A percentile compares a stretch with the other conserved stretches of the same genome.
phyloP scores from a whole-genome alignment of 129 eudicot genomes.

The Heracleum sosnowskyi region DNA sequence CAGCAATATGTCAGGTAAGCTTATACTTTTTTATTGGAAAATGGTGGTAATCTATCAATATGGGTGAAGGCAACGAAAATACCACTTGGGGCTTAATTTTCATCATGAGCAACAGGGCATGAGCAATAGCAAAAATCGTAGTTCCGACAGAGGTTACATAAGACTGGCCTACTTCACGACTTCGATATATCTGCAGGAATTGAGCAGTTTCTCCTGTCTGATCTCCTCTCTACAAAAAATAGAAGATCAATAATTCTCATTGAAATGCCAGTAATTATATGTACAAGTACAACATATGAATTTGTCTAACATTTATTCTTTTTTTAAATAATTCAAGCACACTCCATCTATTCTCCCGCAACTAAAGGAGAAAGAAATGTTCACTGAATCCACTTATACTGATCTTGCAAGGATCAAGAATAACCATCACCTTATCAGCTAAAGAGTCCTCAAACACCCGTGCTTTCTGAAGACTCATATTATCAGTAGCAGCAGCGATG shows the following conservation, averaged over 20 bases:
- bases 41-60: neutral
- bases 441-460: conserved; percentile 57
- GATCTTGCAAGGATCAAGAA: neutral
- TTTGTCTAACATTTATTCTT: neutral
- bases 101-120: conserved; percentile 73
- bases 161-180: conserved; percentile 90
- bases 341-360: neutral
- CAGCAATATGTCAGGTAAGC: conserved; percentile 1
- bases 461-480: conserved; percentile 96
- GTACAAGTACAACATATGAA: neutral
- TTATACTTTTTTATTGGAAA: neutral
- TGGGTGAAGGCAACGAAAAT: conserved; percentile 2
- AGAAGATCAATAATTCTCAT: neutral
- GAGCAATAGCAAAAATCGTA: conserved; percentile 57
- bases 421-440: conserved; percentile 38
- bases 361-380: neutral
- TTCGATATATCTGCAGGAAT: conserved; percentile 71
- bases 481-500: conserved; percentile 89
- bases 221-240: conserved; percentile 26
- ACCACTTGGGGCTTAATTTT: conserved; percentile 85
- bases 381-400: neutral
- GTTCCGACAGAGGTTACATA: conserved; percentile 75
- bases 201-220: conserved; percentile 29
- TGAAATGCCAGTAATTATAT: neutral
- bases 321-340: neutral